These are phyloP conservation scores for Talaromyces verruculosus DNA, from an alignment of 2,329 filamentous ascomycete species.

Conservation along the genomic window DNA sequence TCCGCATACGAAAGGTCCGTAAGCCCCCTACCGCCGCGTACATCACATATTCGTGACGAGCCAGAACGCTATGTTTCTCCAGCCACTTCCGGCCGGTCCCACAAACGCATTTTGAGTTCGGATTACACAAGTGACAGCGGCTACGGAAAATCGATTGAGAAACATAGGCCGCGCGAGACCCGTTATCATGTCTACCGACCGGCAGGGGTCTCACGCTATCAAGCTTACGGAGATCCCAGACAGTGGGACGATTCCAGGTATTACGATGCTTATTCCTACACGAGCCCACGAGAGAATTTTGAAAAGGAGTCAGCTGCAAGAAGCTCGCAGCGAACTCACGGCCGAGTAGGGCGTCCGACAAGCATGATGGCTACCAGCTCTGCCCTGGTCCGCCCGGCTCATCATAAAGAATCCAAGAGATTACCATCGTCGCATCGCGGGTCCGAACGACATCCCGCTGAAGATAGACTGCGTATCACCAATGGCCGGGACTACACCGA, in stretches of 20 bases:
- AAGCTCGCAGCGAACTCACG: slow-evolving; percentile 30
- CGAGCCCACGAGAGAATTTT: slow-evolving; percentile 48
- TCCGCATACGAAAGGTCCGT: slow-evolving; percentile 33
- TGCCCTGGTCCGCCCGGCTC: slow-evolving; percentile 28
- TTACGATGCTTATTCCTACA: slow-evolving; percentile 49
- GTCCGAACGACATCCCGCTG: slow-evolving; percentile 38
- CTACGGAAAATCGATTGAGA: slow-evolving; percentile 28
- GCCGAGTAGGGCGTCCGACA: slow-evolving; percentile 36
- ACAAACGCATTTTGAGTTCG: slow-evolving; percentile 35
- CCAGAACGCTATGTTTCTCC: slow-evolving; percentile 38
- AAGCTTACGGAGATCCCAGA: slow-evolving; percentile 30
- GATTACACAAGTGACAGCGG: slow-evolving; percentile 42
- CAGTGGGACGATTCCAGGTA: slow-evolving; percentile 43
- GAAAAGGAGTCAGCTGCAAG: slow-evolving; percentile 46
- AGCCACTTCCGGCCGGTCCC: slow-evolving; percentile 31
- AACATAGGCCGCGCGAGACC: slow-evolving; percentile 27
- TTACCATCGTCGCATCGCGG: slow-evolving; percentile 42
- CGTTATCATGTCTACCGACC: slow-evolving; percentile 32
- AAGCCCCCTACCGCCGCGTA: slow-evolving; percentile 32
- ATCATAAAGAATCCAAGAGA: slow-evolving; percentile 33
- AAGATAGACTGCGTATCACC: slow-evolving; percentile 29
- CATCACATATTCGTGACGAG: slow-evolving; percentile 27
- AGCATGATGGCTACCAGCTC: slow-evolving; percentile 44
- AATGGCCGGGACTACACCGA: slow-evolving; percentile 24
- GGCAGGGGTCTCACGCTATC: slow-evolving; percentile 30